Conservation (phyloP, 305 asterid species). For the Solanum hybrid region DNA sequence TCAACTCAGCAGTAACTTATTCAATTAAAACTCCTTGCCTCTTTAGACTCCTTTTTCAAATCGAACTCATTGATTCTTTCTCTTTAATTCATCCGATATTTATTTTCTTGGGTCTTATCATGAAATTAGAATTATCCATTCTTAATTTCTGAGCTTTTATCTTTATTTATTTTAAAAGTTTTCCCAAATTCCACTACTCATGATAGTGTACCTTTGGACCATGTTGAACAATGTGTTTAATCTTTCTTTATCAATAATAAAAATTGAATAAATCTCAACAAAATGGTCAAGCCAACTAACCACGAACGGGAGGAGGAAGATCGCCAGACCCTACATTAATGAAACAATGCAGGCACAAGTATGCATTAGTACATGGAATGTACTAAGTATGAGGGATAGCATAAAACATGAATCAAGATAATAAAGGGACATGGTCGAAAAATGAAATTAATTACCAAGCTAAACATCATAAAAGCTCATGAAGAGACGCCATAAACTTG, state of each 20-base stretch:
- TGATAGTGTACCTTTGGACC: background rate
- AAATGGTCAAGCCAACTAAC: background rate
- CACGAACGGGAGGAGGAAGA: background rate
- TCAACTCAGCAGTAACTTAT: background rate
- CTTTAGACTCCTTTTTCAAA: background rate
- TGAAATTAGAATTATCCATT: background rate
- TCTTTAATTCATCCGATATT: background rate
- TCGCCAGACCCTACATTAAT: background rate
- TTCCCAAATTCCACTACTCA: background rate
- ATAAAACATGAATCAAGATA: background rate
- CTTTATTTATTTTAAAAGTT: too few relatives aligned
- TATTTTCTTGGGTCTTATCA: background rate
- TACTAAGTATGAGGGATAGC: background rate
- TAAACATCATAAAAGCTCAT: background rate
- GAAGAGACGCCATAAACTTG: background rate
- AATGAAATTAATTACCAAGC: background rate
- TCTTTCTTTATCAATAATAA: background rate
- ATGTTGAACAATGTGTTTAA: background rate
- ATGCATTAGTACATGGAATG: background rate
- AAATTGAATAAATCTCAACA: background rate
- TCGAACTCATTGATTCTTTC: background rate
- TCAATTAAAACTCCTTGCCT: background rate
- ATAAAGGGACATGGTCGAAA: background rate
- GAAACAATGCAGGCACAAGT: background rate
- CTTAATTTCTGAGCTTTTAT: background rate